These are phyloP conservation scores for Suillus variegatus DNA, from an alignment of 768 basidiomycete species.

Conservation along the genomic window DNA sequence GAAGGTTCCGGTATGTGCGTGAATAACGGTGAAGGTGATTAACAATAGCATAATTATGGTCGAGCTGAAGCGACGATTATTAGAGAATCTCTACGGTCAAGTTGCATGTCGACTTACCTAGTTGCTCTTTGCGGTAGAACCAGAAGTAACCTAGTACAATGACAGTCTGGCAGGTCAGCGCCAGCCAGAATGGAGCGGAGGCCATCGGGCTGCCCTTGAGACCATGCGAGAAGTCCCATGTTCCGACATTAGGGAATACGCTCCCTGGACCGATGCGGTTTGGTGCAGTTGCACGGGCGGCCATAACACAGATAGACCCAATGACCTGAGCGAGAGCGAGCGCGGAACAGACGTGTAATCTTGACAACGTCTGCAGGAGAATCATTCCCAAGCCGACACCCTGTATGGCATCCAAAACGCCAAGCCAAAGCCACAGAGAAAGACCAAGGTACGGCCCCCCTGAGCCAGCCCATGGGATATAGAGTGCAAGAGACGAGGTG, in stretches of 20 bases:
- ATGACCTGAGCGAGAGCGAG: constrained; percentile 89
- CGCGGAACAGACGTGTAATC: constrained; percentile 92
- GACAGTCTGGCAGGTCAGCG: constrained; percentile 73
- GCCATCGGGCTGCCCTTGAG: constrained; percentile 81
- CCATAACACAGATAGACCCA: constrained; percentile 88
- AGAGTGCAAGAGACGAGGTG: constrained; percentile 88
- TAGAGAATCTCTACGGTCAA: neutral
- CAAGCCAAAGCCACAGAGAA: constrained; percentile 93
- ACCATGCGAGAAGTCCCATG: constrained; percentile 84
- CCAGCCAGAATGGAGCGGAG: constrained; percentile 88
- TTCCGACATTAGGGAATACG: constrained; percentile 90
- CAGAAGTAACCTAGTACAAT: constrained; percentile 93
- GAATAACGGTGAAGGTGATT: neutral
- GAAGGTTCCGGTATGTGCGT: neutral
- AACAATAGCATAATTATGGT: constrained; percentile 18
- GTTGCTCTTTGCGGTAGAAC: constrained; percentile 97
- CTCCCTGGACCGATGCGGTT: constrained; percentile 88
- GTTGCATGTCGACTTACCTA: constrained; percentile 49
- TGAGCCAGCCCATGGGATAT: constrained; percentile 89
- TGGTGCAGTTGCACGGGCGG: constrained; percentile 88
- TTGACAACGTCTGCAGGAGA: constrained; percentile 85
- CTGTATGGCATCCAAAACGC: constrained; percentile 91
- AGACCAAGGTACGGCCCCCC: constrained; percentile 89
- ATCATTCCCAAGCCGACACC: constrained; percentile 95
- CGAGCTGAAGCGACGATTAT: constrained; percentile 20